Evolutionary conservation across 768 basidiomycete species (phyloP).

Genomic region (Tylopilus plumbeoviolaceoides): DNA sequence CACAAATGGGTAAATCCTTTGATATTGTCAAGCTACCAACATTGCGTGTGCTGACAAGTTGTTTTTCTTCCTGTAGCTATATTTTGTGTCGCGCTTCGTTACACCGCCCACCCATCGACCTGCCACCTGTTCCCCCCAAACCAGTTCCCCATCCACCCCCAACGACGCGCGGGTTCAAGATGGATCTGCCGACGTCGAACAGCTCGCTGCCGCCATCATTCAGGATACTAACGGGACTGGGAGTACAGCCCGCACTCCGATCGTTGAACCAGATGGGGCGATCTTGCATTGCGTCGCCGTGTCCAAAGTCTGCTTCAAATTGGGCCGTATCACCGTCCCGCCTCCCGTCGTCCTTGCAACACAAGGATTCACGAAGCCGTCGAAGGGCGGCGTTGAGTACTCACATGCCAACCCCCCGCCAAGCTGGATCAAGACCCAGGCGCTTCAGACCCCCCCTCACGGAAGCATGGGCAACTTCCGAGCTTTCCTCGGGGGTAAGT

Average conservation of each 20-base stretch:
- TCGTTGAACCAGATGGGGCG: constrained; percentile 44
- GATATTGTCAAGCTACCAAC: neutral
- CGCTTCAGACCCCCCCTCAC: constrained; percentile 19
- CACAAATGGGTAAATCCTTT: constrained; percentile 64
- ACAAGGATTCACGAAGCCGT: constrained; percentile 48
- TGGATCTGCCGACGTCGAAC: constrained; percentile 11
- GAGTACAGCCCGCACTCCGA: constrained; percentile 1
- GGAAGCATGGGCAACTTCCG: constrained; percentile 24
- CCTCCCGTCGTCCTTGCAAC: constrained; percentile 57
- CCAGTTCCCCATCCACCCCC: constrained; percentile 26
- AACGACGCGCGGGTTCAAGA: neutral
- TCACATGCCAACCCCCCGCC: constrained; percentile 26
- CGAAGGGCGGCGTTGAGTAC: constrained; percentile 26
- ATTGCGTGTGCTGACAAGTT: neutral
- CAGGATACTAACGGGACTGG: neutral
- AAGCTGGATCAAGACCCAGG: constrained; percentile 24
- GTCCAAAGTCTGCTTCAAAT: constrained; percentile 65
- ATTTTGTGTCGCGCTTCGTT: constrained; percentile 60
- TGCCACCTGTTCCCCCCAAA: constrained; percentile 19
- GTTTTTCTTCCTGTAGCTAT: constrained; percentile 40
- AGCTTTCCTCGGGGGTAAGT: constrained; percentile 52
- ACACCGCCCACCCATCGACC: constrained; percentile 39
- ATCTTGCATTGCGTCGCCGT: constrained; percentile 60
- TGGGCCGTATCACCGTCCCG: constrained; percentile 68
- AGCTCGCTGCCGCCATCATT: constrained; percentile 10